Percentiles rank a stretch among this genome's conserved stretches.
These are phyloP conservation scores for Colletotrichum abscissum DNA, from an alignment of 2,329 filamentous ascomycete species.

Conservation along the genomic window DNA sequence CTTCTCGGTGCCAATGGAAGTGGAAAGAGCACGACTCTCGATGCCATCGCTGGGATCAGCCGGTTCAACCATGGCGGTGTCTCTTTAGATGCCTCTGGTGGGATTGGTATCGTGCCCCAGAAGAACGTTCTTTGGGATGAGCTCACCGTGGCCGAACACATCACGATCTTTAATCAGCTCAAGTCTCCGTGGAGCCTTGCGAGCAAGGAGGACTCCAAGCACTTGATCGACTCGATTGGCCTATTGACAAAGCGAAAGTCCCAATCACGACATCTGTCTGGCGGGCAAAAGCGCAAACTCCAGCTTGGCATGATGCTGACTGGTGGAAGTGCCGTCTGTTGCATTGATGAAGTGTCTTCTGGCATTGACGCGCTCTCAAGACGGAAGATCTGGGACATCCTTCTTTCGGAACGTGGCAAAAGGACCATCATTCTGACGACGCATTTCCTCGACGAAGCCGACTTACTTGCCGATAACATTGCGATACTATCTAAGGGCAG, in stretches of 20 bases:
- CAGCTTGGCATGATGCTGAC: slow-evolving; percentile 85
- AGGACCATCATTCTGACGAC: slow-evolving; percentile 79
- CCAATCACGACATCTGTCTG: slow-evolving; percentile 73
- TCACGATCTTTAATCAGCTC: slow-evolving; percentile 75
- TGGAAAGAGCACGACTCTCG: slow-evolving; percentile 79
- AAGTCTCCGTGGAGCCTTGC: slow-evolving; percentile 65
- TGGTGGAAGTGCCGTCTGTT: slow-evolving; percentile 77
- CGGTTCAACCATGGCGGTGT: slow-evolving; percentile 68
- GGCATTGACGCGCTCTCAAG: slow-evolving; percentile 79
- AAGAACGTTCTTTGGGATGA: slow-evolving; percentile 83
- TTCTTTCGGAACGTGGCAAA: slow-evolving; percentile 73
- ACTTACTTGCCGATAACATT: slow-evolving; percentile 77
- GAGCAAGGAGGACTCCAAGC: slow-evolving; percentile 51
- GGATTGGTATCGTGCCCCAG: slow-evolving; percentile 77
- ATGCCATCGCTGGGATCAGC: slow-evolving; percentile 44
- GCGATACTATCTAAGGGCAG: slow-evolving; percentile 76
- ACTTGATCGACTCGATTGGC: slow-evolving; percentile 72
- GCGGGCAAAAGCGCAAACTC: slow-evolving; percentile 81
- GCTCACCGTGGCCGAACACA: slow-evolving; percentile 77
- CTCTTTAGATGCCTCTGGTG: slow-evolving; percentile 79
- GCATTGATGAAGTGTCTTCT: slow-evolving; percentile 80
- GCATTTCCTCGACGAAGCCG: slow-evolving; percentile 82
- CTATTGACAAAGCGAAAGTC: slow-evolving; percentile 72
- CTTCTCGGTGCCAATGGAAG: slow-evolving; percentile 76
- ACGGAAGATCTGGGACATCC: slow-evolving; percentile 62